Percentiles rank a stretch among this genome's conserved stretches.
Evolutionary conservation across 2,329 filamentous ascomycete genomes (phyloP).

Genomic region (Hypoxylon sp.): DNA sequence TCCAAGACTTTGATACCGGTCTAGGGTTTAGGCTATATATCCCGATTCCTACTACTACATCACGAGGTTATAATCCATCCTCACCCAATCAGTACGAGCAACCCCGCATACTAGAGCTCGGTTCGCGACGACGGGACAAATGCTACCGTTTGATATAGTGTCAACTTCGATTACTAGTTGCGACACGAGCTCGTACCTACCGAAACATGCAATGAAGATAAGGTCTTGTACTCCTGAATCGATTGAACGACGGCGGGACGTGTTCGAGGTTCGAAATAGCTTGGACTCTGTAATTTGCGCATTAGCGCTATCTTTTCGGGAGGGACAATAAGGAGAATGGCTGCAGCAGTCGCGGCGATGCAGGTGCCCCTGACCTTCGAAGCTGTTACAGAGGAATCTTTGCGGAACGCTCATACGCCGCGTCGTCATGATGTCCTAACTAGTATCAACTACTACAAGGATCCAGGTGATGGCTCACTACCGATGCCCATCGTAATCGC

Average conservation of each 20-base stretch:
- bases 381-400: background rate
- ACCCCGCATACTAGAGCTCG: conserved; percentile 31
- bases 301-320: background rate
- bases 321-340: conserved; percentile 20
- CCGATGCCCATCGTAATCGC: conserved; percentile 51
- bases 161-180: conserved; percentile 1
- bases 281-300: background rate
- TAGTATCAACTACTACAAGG: conserved; percentile 52
- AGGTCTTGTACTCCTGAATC: background rate
- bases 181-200: background rate
- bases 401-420: background rate
- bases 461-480: conserved; percentile 51
- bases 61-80: conserved; percentile 22
- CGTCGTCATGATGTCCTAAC: conserved; percentile 45
- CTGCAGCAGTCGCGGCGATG: conserved; percentile 30
- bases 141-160: conserved; percentile 13
- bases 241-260: background rate
- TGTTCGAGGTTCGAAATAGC: background rate
- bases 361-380: conserved; percentile 14
- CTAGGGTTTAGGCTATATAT: conserved; percentile 42
- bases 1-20: conserved; percentile 25
- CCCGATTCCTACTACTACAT: conserved; percentile 25
- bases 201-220: background rate
- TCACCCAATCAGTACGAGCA: conserved; percentile 25
- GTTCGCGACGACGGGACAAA: conserved; percentile 2